Evolutionary conservation across 345 rosid genomes (phyloP), one percentile per base, ranked within the genome.

Genomic region (Cardamine occulta): DNA sequence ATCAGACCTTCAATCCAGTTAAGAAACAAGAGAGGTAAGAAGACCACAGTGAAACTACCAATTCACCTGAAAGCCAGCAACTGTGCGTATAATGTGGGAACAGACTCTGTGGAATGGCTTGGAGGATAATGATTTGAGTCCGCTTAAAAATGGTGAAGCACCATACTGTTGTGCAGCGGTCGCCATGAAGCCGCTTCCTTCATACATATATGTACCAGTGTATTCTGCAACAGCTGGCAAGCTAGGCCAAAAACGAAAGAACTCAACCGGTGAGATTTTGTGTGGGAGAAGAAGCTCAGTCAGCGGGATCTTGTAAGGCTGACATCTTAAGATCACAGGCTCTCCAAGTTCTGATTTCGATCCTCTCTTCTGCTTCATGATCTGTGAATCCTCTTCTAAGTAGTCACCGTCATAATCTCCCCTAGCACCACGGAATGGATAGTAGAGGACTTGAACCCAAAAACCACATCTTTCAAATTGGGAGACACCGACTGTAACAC

Each of bases 91-190:
- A 62, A 92, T 83, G 81, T 94, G 97, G 21, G 96, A 94, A 77
- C 99, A 91, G 73, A 94, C 95, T 75, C 81, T 82, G 81, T 94
- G 98, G 82, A 94, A 91, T 57, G 96, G 96, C 84, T 91, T 94
- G 77, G 97, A 88, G 24, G 93, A 83, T 85, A 91, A 83, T 44
- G 93, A 88, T 80, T 94, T 91, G 62, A 91, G 84, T 76, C 98
- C 98, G 70, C 92, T 88, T 64, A 94, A 80, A 85, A 88, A 91
- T 40, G 99, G 99, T 76, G 99, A 92, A 72, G 97, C 84, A 1
- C 97, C 97, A 71, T 92, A 92, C 73, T 95, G 97, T 75, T 92
- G 99, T 26, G 99, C 99, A 66, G 99, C 99, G 42, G 97, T 95
- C 34, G 99, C 99, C 84, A 82, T 88, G 89, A 95, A 90, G 76